phyloP scores from a whole-genome alignment of 176 grass and related monocot species.

The Carex littledalei region DNA sequence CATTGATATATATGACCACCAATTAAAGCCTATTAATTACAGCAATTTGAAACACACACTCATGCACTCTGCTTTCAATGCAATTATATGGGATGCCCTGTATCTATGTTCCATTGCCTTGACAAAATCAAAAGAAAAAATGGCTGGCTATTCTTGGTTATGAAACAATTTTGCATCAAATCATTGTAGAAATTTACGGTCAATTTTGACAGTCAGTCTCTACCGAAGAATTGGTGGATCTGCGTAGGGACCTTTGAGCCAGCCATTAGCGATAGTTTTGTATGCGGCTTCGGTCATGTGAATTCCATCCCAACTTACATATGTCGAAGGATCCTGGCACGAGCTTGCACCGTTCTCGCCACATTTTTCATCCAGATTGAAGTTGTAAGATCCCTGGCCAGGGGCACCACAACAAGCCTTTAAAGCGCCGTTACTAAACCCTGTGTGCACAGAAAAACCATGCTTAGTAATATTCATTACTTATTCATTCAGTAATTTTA shows the following conservation, averaged over 20 bases:
- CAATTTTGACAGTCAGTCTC: constrained; percentile 10
- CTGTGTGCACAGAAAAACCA: constrained; percentile 20
- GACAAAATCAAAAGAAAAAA: background rate
- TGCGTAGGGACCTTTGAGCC: constrained; percentile 78
- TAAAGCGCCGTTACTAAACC: constrained; percentile 50
- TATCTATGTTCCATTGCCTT: constrained; percentile 12
- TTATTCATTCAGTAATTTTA: background rate
- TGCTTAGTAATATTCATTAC: background rate
- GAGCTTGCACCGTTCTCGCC: constrained; percentile 56
- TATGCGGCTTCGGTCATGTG: constrained; percentile 96
- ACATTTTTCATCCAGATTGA: constrained; percentile 79
- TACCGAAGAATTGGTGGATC: constrained; percentile 67
- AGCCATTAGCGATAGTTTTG: constrained; percentile 48
- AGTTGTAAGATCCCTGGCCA: constrained; percentile 74
- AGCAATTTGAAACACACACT: constrained; percentile 1
- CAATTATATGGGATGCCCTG: background rate
- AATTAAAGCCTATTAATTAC: constrained; percentile 16
- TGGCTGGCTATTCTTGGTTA: background rate
- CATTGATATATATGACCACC: background rate
- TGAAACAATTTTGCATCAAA: background rate
- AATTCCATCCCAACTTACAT: constrained; percentile 92
- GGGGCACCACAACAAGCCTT: constrained; percentile 73
- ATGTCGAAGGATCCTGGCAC: constrained; percentile 47
- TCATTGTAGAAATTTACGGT: constrained; percentile 22
- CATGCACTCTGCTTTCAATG: constrained; percentile 6